phyloP scores from a whole-genome alignment of 1,139 yeast genomes.

The Kurtzmaniella quercitrusa region DNA sequence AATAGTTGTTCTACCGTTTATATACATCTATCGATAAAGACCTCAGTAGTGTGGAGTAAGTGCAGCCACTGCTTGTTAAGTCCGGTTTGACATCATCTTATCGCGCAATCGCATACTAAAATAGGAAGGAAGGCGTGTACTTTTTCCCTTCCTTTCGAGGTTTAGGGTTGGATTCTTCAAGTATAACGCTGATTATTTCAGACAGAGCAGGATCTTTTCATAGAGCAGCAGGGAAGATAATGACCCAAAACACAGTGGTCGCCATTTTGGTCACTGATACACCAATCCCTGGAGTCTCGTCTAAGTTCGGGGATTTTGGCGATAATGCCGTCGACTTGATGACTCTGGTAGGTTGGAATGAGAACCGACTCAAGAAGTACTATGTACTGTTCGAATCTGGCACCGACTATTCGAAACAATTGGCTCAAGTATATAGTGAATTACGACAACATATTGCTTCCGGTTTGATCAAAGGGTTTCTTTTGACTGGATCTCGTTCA shows the following conservation, averaged over 20 bases:
- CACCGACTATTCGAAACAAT: constrained; percentile 19
- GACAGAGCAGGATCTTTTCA: too few species aligned
- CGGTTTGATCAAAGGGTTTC: constrained; percentile 39
- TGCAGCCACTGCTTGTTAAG: too few species aligned
- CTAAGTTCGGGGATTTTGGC: constrained; percentile 48
- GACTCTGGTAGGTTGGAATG: constrained; percentile 8
- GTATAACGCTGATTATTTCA: too few species aligned
- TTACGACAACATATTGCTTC: constrained; percentile 21
- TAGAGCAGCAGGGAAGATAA: too few species aligned
- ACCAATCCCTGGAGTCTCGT: constrained; percentile 25
- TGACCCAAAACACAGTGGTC: constrained; percentile 20
- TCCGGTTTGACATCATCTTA: too few species aligned
- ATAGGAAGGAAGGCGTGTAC: too few species aligned
- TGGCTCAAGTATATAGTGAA: constrained; percentile 14
- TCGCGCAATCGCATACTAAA: too few species aligned
- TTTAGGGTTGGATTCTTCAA: too few species aligned
- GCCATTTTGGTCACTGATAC: constrained; percentile 49
- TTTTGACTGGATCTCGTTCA: constrained; percentile 63
- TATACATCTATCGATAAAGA: too few species aligned
- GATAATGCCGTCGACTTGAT: constrained; percentile 39
- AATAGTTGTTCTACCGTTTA: too few species aligned
- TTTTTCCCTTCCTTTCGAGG: too few species aligned
- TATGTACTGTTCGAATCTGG: constrained; percentile 37
- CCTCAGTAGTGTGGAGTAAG: too few species aligned
- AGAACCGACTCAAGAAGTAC: constrained; percentile 30